Evolutionary conservation across 345 rosid species (phyloP), one percentile per base, ranked within the genome.

Genomic region (Iberis pinnata): DNA sequence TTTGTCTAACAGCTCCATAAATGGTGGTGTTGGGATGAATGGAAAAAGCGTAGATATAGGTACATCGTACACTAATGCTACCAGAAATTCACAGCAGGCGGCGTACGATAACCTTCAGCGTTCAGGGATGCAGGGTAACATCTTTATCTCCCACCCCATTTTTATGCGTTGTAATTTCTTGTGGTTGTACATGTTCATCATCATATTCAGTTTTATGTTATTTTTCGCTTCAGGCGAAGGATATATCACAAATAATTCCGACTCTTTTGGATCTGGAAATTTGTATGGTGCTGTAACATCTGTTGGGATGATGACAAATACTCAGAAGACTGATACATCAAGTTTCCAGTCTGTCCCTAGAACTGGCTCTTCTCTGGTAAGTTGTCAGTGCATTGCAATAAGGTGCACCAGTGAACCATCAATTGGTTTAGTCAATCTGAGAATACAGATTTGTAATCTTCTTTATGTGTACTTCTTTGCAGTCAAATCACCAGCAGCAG

Each of bases 401-500:
- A 13, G 60, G 70, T 72, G 62, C 69, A 41, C 73, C 69, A 40
- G 20, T 74, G 51, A 80, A 81, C 56, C 51, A 67, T 49, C 78
- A 73, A 12, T 63, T 70, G n/a, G 38, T 63, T 18, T 32, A 86
- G 65, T 69, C 82, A 68, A 57, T 32, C 5, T 9, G n/a, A 32
- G 37, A 9, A 32, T 32, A 9, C n/a, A 32, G 37, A 32, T 9
- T 32, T 32, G n/a, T 90, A 72, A 64, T 43, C 7, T 82, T 35
- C 73, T 44, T 37, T 70, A 20, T 40, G 70, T 52, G 70, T 52
- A 64, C 52, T 29, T 29, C 8, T 20, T 57, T 74, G 42, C 90
- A 79, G 60, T 51, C 87, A 66, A 83, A 88, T 61, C 88, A 81
- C 40, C 89, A 73, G 44, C 84, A 79, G 57, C 89, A 80, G 61